Evolutionary conservation across 495 filamentous ascomycete species (phyloP).

Genomic region (Penicillium cosmopolitanum): DNA sequence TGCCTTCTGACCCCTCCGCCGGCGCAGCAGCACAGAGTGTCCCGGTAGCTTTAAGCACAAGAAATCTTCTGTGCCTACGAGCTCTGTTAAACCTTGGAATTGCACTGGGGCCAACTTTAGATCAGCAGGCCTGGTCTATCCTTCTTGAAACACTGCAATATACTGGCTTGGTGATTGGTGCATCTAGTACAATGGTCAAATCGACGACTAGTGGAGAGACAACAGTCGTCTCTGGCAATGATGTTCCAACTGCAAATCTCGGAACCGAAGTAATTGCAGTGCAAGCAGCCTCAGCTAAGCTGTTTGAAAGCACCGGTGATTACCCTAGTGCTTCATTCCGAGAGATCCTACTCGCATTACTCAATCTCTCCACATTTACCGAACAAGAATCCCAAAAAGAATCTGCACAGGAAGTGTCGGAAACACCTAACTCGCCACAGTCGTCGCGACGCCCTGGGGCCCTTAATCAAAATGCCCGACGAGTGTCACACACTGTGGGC

Average conservation of each 20-base stretch:
- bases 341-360: conserved; percentile 75
- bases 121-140: conserved; percentile 80
- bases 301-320: conserved; percentile 88
- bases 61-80: conserved; percentile 86
- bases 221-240: conserved; percentile 35
- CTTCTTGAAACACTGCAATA: conserved; percentile 88
- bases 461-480: conserved; percentile 61
- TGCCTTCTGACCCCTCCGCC: conserved; percentile 26
- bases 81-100: conserved; percentile 94
- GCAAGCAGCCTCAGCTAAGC: conserved; percentile 79
- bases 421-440: conserved; percentile 30
- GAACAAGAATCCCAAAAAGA: conserved; percentile 34
- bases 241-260: conserved; percentile 63
- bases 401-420: conserved; percentile 25
- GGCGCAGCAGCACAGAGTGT: conserved; percentile 26
- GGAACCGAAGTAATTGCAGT: conserved; percentile 82
- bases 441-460: conserved; percentile 34
- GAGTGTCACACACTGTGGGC: conserved; percentile 54
- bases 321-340: conserved; percentile 82
- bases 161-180: conserved; percentile 82
- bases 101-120: conserved; percentile 85
- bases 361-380: conserved; percentile 59
- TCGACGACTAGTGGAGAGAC: conserved; percentile 33
- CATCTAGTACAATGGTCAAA: conserved; percentile 43
- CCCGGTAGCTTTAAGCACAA: conserved; percentile 69